Evolutionary conservation across 805 yeast genomes (phyloP), one percentile per base, ranked within the genome.

Genomic region (Candida broadrunensis): DNA sequence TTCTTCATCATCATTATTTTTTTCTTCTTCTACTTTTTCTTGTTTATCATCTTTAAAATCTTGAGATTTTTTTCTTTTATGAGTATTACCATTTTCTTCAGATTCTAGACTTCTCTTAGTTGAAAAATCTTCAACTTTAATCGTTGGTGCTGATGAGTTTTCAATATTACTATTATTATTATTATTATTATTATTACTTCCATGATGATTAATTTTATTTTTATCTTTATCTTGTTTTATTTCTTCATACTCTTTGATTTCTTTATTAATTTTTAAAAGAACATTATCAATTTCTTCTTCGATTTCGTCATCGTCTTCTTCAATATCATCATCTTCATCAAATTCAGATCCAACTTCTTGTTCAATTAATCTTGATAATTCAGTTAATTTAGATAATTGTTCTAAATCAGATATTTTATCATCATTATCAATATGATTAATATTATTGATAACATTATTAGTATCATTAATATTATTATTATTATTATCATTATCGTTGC

Each of bases 351-450:
- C 31, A 5, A 3, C 37, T 25, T 34, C 34, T 36, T 23, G 20
- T 33, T 14, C 24, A 15, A 17, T 35, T 13, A 23, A 15, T 20
- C 32, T 21, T 19, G 18, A 14, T 48, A 72, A 56, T 41, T 60
- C 72, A 20, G 72, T 65, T 45, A 74, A 61, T 52, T 67, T 59
- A 7, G 75, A 67, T 35, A 70, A 58, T 5, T 65, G 60, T 38
- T 56, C 59, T 46, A 70, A 59, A 46, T 70, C 75, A 44, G 66
- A 61, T 1, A 47, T 58, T 31, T 21, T 21, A 9, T 21, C 9
- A 6, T 21, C 24, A 9, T 21, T 21, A 9, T 21, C 24, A 21
- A 21, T 9, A 21, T 21, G 6, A 7, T 21, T 9, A 21, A 7
- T 21, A 21, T 18, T 18, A 29, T 29, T 29, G 6, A 29, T 5